These are phyloP conservation scores for Xylariaceae sp. DNA, from an alignment of 2,329 filamentous ascomycete species.

Conservation along the genomic window DNA sequence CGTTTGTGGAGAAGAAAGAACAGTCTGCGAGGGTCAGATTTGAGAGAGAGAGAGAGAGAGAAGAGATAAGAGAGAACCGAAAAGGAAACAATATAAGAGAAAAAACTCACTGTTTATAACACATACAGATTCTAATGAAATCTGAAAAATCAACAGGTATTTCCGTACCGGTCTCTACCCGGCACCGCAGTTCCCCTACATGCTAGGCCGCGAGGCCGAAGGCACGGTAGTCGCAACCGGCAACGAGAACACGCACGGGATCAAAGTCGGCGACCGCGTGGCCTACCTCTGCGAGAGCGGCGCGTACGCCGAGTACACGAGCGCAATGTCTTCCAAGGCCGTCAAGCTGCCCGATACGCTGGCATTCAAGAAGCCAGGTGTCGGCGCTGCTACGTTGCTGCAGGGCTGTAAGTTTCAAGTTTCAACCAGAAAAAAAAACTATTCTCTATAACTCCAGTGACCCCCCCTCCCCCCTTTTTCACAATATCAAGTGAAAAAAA, in stretches of 20 bases:
- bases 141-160: constrained; percentile 48
- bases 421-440: no score
- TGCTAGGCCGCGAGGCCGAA: constrained; percentile 74
- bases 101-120: constrained; percentile 5
- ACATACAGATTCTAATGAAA: neutral
- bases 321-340: constrained; percentile 49
- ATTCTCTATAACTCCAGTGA: no score
- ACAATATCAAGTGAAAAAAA: no score
- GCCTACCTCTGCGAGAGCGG: constrained; percentile 60
- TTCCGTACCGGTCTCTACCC: constrained; percentile 82
- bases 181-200: constrained; percentile 63
- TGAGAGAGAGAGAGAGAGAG: no score
- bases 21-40: no score
- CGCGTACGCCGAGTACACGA: constrained; percentile 56
- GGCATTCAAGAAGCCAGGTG: constrained; percentile 51
- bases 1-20: no score
- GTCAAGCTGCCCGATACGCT: constrained; percentile 58
- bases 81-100: neutral
- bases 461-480: no score
- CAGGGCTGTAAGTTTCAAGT: no score
- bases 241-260: constrained; percentile 46
- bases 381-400: constrained; percentile 66
- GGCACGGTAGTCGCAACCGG: constrained; percentile 65
- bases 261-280: constrained; percentile 66
- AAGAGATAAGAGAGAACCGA: neutral